Evolutionary conservation across 306 rosid genomes (phyloP).

Genomic region (Casuarina cunninghamiana): DNA sequence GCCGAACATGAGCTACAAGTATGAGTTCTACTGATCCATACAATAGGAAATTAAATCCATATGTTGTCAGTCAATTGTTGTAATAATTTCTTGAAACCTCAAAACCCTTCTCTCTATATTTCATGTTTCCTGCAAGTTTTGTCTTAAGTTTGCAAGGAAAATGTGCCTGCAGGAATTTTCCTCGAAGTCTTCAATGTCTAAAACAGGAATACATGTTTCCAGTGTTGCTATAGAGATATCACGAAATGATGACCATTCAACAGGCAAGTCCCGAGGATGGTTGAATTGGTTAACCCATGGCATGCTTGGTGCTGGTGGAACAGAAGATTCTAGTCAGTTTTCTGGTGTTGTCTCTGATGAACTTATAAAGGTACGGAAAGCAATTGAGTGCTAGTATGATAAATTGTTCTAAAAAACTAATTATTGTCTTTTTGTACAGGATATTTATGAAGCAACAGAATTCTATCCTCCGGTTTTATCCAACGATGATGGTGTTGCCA

Average conservation of each 20-base stretch:
- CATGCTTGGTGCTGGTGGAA: slow-evolving; percentile 99
- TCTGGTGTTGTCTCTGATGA: slow-evolving; percentile 95
- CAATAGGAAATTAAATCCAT: slow-evolving; percentile 17
- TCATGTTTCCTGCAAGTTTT: slow-evolving; percentile 13
- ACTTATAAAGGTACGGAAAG: slow-evolving; percentile 67
- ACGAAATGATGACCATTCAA: slow-evolving; percentile 53
- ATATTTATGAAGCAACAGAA: slow-evolving; percentile 85
- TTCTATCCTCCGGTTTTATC: slow-evolving; percentile 68
- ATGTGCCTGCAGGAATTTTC: slow-evolving; percentile 55
- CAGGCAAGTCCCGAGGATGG: slow-evolving; percentile 82
- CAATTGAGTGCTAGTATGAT: not conserved
- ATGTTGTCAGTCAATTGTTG: slow-evolving; percentile 23
- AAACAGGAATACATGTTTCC: slow-evolving; percentile 27
- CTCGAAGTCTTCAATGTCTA: slow-evolving; percentile 42
- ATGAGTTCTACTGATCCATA: slow-evolving; percentile 25
- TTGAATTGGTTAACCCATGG: slow-evolving; percentile 96
- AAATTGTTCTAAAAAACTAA: not conserved
- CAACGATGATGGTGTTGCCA: slow-evolving; percentile 38
- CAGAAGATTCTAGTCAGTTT: slow-evolving; percentile 91
- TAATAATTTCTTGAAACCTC: not conserved
- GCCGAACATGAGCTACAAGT: slow-evolving; percentile 87
- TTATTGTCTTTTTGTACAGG: slow-evolving; percentile 46
- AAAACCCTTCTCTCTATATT: not conserved
- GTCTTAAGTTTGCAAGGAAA: slow-evolving; percentile 12
- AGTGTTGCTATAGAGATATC: slow-evolving; percentile 50